Evolutionary conservation across 179 eudicot species (phyloP), one percentile per base, ranked within the genome.

Genomic region (Spinacia oleracea): DNA sequence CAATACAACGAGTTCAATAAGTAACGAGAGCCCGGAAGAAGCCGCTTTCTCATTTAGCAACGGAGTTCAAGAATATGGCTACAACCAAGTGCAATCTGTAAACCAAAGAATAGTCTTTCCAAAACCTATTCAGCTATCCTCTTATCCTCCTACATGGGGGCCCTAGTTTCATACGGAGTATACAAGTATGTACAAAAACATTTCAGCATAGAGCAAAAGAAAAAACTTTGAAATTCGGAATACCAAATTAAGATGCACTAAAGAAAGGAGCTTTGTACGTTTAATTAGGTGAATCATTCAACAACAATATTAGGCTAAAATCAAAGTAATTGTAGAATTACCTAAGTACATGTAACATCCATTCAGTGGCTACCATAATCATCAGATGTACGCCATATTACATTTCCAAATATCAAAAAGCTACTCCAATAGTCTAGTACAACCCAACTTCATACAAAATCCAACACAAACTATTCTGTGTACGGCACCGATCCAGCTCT

Each of bases 271-370:
- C 53, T 48, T 48, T 48, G 5, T 12, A 48, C 14, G 11, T 15
- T 48, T 1, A 48, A 15, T 14, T 14, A 9, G 16, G 1, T 46
- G 12, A 46, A 14, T 46, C 2, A 46, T 31, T 42, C 53, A 62
- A 25, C 14, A 62, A 62, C 66, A 55, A 6, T 2, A 9, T 60
- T 20, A 56, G 18, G 18, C 25, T 56, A 21, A 56, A 21, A 12
- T 56, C 20, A 12, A 56, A 12, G 34, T 62, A 29, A 62, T 25
- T 62, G 66, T 62, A 62, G 10, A 29, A 62, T 23, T 27, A 62
- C 66, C 34, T 29, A 62, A 62, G 35, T 25, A 62, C 66, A 62
- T 29, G 66, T 62, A 35, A 62, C 66, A 62, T 62, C 35, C 23
- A 62, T 55, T 55, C 59, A 62, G 38, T 4, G 11, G 18, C 67